A percentile compares a stretch with the other conserved stretches of the same genome.
These are phyloP conservation scores for Solanum commersonii DNA, from an alignment of 257 asterid species.

Conservation along the genomic window DNA sequence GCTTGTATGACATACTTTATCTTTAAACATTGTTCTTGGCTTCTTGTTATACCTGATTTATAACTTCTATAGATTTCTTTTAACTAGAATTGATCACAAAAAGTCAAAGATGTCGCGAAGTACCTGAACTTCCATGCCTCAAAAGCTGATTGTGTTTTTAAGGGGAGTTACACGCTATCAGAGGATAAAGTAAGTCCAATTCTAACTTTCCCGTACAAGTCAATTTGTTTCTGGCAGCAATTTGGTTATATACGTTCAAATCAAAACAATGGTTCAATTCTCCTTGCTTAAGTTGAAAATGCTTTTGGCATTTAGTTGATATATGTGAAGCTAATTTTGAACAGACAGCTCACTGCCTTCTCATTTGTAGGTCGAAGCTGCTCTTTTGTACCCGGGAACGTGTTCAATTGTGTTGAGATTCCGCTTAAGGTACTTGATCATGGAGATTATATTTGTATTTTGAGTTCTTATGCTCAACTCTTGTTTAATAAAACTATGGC, in stretches of 20 bases:
- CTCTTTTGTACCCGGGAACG: constrained; percentile 80
- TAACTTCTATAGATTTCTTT: background rate
- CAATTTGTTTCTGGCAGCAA: background rate
- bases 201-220: background rate
- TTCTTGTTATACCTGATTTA: background rate
- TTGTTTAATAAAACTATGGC: background rate
- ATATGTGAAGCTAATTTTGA: background rate
- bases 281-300: background rate
- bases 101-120: constrained; percentile 67
- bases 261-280: background rate
- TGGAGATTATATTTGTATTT: background rate
- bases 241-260: background rate
- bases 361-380: constrained; percentile 70
- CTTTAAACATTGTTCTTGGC: background rate
- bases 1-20: background rate
- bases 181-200: constrained; percentile 60
- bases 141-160: constrained; percentile 44
- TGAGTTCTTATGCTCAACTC: background rate
- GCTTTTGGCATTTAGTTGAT: background rate
- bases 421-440: constrained; percentile 54
- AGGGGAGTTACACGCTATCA: constrained; percentile 72
- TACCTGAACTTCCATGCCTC: constrained; percentile 62
- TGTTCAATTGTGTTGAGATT: constrained; percentile 76
- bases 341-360: background rate
- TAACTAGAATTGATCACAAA: constrained; percentile 71